Evolutionary conservation across 1,284 basidiomycete species (phyloP).

Genomic region (Mycena citricolor): DNA sequence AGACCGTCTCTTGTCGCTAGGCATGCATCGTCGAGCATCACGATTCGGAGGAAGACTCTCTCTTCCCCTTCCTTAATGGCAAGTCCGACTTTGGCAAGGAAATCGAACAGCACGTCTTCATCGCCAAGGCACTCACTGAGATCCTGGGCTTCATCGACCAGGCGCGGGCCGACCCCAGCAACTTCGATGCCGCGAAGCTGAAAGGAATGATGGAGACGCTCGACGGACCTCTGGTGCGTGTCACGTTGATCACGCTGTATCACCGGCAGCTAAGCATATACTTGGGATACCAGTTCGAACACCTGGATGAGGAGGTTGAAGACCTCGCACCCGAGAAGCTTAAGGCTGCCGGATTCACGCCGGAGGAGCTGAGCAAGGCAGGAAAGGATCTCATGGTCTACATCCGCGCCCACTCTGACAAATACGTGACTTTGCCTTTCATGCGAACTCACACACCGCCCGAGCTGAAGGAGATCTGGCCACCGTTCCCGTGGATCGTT

Average conservation of each 20-base stretch:
- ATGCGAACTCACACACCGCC: constrained; percentile 40
- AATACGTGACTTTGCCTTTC: constrained; percentile 35
- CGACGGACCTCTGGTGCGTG: constrained; percentile 31
- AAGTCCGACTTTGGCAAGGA: constrained; percentile 39
- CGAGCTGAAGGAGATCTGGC: constrained; percentile 36
- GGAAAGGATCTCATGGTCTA: constrained; percentile 21
- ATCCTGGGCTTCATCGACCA: constrained; percentile 28
- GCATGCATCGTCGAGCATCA: constrained; percentile 20
- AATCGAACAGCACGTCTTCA: constrained; percentile 35
- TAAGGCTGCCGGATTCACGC: constrained; percentile 31
- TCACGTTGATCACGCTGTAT: background rate
- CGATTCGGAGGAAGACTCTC: constrained; percentile 29
- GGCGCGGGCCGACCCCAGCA: constrained; percentile 28
- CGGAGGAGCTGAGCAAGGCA: constrained; percentile 27
- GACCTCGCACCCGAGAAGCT: constrained; percentile 34
- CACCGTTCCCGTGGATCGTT: constrained; percentile 38
- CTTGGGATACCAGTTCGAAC: constrained; percentile 28
- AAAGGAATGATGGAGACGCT: constrained; percentile 29
- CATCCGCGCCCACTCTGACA: constrained; percentile 30
- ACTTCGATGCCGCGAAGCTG: constrained; percentile 31
- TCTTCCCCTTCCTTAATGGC: constrained; percentile 37
- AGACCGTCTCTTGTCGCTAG: constrained; percentile 2
- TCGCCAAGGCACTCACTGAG: constrained; percentile 33
- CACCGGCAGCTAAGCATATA: too few relatives aligned
- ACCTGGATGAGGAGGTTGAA: constrained; percentile 37